These are phyloP conservation scores for Porphyrellus cyaneotinctus DNA, from an alignment of 768 basidiomycete genomes.

Conservation along the genomic window DNA sequence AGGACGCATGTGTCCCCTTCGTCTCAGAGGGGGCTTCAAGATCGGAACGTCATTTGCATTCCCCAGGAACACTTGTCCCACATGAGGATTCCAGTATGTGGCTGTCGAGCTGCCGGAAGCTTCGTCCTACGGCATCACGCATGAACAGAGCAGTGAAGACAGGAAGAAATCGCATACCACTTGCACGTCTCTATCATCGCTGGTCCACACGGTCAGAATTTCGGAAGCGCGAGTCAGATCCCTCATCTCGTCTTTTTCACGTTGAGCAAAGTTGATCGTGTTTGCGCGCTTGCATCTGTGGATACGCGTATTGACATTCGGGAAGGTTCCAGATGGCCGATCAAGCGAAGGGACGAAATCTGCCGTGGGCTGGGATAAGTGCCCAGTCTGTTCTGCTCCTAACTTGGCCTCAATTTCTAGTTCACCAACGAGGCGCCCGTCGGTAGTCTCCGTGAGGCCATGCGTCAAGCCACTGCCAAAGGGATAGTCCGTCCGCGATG, in stretches of 20 bases:
- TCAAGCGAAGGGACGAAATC: background rate
- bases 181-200: conserved; percentile 10
- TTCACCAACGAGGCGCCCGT: conserved; percentile 24
- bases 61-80: conserved; percentile 75
- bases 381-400: conserved; percentile 1
- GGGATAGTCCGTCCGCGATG: background rate
- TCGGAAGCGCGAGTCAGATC: conserved; percentile 80
- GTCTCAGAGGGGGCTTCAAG: conserved; percentile 23
- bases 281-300: conserved; percentile 39
- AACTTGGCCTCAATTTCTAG: conserved; percentile 20
- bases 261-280: conserved; percentile 75
- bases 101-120: conserved; percentile 34
- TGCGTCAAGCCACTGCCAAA: conserved; percentile 3
- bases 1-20: conserved; percentile 2
- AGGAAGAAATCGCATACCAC: conserved; percentile 2
- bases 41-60: conserved; percentile 80
- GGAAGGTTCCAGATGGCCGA: background rate
- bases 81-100: conserved; percentile 48
- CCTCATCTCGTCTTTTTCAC: conserved; percentile 88
- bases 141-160: background rate
- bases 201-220: conserved; percentile 51
- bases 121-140: conserved; percentile 14
- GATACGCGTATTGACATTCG: conserved; percentile 13
- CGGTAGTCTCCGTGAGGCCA: conserved; percentile 32
- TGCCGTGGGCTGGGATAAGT: background rate